Percentiles rank a stretch among this genome's conserved stretches.
phyloP scores from a whole-genome alignment of 2,329 filamentous ascomycete genomes.

The Mycogone perniciosa region DNA sequence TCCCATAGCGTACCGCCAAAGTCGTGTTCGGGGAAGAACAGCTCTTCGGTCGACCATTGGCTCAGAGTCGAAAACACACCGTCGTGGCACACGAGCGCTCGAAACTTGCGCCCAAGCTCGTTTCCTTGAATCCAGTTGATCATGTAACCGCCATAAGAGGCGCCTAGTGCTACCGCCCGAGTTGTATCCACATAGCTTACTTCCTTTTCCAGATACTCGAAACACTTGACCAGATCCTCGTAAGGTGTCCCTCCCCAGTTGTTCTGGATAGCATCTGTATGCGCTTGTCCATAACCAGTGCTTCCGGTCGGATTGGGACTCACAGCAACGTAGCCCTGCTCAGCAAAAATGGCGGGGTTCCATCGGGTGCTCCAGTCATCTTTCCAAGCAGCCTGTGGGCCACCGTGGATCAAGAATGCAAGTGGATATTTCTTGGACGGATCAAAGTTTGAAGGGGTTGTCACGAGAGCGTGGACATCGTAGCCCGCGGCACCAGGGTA shows the following conservation, averaged over 20 bases:
- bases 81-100: constrained; percentile 82
- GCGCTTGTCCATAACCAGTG: constrained; percentile 73
- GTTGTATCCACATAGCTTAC: constrained; percentile 62
- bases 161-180: constrained; percentile 66
- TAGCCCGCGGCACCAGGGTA: constrained; percentile 59
- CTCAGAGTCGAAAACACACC: constrained; percentile 70
- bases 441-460: constrained; percentile 63
- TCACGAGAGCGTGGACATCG: constrained; percentile 60
- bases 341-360: constrained; percentile 81
- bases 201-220: constrained; percentile 64
- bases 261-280: constrained; percentile 68
- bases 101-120: constrained; percentile 73
- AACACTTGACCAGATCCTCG: constrained; percentile 70
- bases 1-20: constrained; percentile 58
- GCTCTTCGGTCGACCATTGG: constrained; percentile 59
- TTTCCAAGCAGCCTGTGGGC: constrained; percentile 69
- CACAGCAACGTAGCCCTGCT: constrained; percentile 80
- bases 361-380: constrained; percentile 76
- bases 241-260: constrained; percentile 87
- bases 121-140: constrained; percentile 91
- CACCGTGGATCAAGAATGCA: constrained; percentile 74
- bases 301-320: constrained; percentile 78
- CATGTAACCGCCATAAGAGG: constrained; percentile 71
- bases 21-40: constrained; percentile 66
- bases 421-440: constrained; percentile 68